Evolutionary conservation across 192 early-diverging fungal species (phyloP).

Genomic region (Coemansia sp.): DNA sequence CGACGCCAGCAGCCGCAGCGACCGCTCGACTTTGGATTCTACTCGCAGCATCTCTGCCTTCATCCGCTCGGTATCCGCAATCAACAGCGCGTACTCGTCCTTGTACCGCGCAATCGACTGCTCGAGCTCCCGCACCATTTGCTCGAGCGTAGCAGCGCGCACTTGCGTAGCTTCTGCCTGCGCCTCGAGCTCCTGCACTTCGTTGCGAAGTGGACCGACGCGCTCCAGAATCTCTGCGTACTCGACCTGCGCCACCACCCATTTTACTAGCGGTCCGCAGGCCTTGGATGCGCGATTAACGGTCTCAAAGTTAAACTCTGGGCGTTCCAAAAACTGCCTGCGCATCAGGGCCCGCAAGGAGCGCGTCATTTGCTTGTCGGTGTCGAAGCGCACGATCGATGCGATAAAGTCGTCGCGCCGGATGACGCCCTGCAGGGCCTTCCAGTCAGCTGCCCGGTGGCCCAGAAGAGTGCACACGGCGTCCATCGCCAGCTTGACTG

Average conservation of each 20-base stretch:
- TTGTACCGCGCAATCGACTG: slow-evolving; percentile 87
- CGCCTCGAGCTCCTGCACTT: slow-evolving; percentile 81
- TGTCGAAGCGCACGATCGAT: slow-evolving; percentile 95
- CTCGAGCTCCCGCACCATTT: slow-evolving; percentile 83
- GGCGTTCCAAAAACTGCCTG: slow-evolving; percentile 73
- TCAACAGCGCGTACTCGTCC: slow-evolving; percentile 95
- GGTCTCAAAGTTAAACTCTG: slow-evolving; percentile 88
- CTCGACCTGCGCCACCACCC: slow-evolving; percentile 96
- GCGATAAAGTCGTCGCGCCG: slow-evolving; percentile 96
- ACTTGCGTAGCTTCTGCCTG: slow-evolving; percentile 71
- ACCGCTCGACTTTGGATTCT: slow-evolving; percentile 89
- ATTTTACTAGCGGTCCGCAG: slow-evolving; percentile 97
- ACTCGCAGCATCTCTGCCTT: slow-evolving; percentile 93
- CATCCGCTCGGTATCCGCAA: slow-evolving; percentile 86
- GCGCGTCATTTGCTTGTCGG: slow-evolving; percentile 76
- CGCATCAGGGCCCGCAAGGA: slow-evolving; percentile 79
- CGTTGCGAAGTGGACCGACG: slow-evolving; percentile 91
- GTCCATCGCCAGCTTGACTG: slow-evolving; percentile 96
- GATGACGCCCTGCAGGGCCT: slow-evolving; percentile 83
- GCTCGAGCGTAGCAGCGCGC: slow-evolving; percentile 71
- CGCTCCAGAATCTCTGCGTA: slow-evolving; percentile 91
- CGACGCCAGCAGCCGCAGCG: slow-evolving; percentile 80
- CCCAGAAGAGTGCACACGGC: slow-evolving; percentile 95
- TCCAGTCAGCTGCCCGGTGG: slow-evolving; percentile 85
- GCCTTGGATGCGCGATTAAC: slow-evolving; percentile 98